These are phyloP conservation scores for Globisporangium ultimum DNA, from an alignment of 352 stramenopile genomes.

Conservation along the genomic window DNA sequence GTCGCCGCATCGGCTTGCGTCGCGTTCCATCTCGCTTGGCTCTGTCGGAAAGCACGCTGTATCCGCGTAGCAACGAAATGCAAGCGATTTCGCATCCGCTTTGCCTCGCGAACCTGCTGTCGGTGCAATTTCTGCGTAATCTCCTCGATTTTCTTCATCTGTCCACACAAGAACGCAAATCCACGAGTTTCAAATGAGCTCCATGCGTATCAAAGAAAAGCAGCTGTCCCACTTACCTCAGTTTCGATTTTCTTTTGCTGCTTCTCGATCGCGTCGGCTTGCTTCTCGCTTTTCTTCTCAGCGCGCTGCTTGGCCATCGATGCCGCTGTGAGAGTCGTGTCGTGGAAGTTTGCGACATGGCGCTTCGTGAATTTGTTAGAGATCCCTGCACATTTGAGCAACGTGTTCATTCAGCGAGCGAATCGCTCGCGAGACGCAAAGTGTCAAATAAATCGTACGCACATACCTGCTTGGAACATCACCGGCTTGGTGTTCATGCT, in stretches of 20 bases:
- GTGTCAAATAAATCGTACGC: background rate
- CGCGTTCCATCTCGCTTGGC: slow-evolving; percentile 12
- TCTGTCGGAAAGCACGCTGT: slow-evolving; percentile 38
- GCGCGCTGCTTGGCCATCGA: slow-evolving; percentile 63
- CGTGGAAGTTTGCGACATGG: slow-evolving; percentile 63
- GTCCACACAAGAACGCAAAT: background rate
- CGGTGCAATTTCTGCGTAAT: slow-evolving; percentile 64
- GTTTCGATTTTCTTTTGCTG: slow-evolving; percentile 77
- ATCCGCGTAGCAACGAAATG: slow-evolving; percentile 47
- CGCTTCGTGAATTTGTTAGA: slow-evolving; percentile 84
- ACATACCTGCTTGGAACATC: slow-evolving; percentile 22
- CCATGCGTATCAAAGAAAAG: background rate
- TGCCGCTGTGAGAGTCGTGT: slow-evolving; percentile 68
- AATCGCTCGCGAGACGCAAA: background rate
- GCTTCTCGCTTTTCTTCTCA: slow-evolving; percentile 58
- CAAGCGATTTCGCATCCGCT: slow-evolving; percentile 50
- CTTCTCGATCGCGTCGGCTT: slow-evolving; percentile 69
- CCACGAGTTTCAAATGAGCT: background rate
- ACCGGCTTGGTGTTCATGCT: slow-evolving; percentile 16
- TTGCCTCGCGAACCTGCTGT: slow-evolving; percentile 64
- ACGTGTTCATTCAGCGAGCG: background rate
- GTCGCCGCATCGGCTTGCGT: slow-evolving; percentile 27
- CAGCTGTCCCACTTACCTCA: slow-evolving; percentile 30
- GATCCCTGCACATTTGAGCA: slow-evolving; percentile 37
- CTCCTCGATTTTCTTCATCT: slow-evolving; percentile 80